A percentile compares a stretch with the other conserved stretches of the same genome.
phyloP scores from a whole-genome alignment of 1,139 yeast species.

The Saccharomycopsis hybrid region DNA sequence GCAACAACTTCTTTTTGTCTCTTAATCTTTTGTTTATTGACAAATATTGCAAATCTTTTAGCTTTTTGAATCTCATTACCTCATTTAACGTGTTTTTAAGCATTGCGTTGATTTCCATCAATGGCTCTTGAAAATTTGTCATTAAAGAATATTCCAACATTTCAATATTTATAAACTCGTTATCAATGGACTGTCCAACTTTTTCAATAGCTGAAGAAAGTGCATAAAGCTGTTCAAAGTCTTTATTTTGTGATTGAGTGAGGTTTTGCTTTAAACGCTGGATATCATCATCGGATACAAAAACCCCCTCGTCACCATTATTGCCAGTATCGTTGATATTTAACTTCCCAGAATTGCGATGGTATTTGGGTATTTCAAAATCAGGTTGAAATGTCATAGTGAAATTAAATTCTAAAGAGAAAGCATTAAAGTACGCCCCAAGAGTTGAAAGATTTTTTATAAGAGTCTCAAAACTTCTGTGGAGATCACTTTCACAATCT shows the following conservation, averaged over 20 bases:
- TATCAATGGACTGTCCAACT: slow-evolving; percentile 31
- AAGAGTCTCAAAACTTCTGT: slow-evolving; percentile 20
- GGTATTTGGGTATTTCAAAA: slow-evolving; percentile 10
- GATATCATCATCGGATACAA: slow-evolving; percentile 14
- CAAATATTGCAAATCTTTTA: slow-evolving; percentile 30
- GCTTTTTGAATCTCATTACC: slow-evolving; percentile 28
- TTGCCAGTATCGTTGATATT: slow-evolving; percentile 20
- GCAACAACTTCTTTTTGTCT: slow-evolving; percentile 11
- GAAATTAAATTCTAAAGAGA: slow-evolving; percentile 27
- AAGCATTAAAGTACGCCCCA: slow-evolving; percentile 32
- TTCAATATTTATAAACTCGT: slow-evolving; percentile 31
- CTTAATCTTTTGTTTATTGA: slow-evolving; percentile 16
- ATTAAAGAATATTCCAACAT: slow-evolving; percentile 27
- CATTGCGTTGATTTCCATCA: slow-evolving; percentile 28
- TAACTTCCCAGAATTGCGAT: slow-evolving; percentile 19
- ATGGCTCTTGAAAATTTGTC: slow-evolving; percentile 29
- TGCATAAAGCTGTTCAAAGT: slow-evolving; percentile 19
- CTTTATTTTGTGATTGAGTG: slow-evolving; percentile 15
- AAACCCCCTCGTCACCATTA: not conserved
- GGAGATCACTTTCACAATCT: slow-evolving; percentile 9
- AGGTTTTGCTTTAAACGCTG: slow-evolving; percentile 9
- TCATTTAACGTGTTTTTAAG: slow-evolving; percentile 24
- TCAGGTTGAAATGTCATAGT: slow-evolving; percentile 22
- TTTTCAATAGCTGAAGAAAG: slow-evolving; percentile 26
- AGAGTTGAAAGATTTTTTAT: slow-evolving; percentile 28